Conservation (phyloP, 169 alveolate species). For the Plasmodium ovale region DNA sequence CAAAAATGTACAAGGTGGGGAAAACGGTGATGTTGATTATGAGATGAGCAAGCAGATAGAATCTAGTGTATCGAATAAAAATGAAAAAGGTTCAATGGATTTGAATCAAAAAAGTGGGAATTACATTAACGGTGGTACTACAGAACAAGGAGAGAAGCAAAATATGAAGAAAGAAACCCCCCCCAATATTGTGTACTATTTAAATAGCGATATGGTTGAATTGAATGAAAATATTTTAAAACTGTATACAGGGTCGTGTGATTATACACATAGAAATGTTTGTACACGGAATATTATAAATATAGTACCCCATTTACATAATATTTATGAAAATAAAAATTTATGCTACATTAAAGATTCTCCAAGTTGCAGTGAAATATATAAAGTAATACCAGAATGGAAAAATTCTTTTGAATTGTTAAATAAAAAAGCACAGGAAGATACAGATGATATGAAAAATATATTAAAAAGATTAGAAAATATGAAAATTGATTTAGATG, state of each 20-base stretch:
- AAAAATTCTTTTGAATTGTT: slow-evolving; percentile 53
- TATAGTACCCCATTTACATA: slow-evolving; percentile 59
- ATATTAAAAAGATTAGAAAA: slow-evolving; percentile 51
- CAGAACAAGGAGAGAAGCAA: neutral
- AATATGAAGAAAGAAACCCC: no score
- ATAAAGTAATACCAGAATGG: slow-evolving; percentile 66
- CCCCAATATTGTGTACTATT: slow-evolving; percentile 42
- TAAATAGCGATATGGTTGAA: slow-evolving; percentile 55
- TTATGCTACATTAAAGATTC: slow-evolving; percentile 66
- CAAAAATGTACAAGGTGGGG: neutral
- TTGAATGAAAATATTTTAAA: slow-evolving; percentile 43
- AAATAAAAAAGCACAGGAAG: slow-evolving; percentile 63
- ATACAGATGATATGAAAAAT: slow-evolving; percentile 71
- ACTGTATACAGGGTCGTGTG: slow-evolving; percentile 24
- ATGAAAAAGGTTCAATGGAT: neutral
- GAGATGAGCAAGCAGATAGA: neutral
- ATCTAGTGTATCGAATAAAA: no score
- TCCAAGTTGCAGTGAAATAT: slow-evolving; percentile 56
- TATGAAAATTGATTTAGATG: slow-evolving; percentile 50
- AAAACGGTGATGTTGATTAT: neutral
- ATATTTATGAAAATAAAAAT: slow-evolving; percentile 59
- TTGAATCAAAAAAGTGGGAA: neutral
- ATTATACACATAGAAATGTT: slow-evolving; percentile 31
- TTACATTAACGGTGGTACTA: neutral
- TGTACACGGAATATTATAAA: slow-evolving; percentile 67